These are phyloP conservation scores for Orbilia brochopaga DNA, from an alignment of 2,329 filamentous ascomycete species.

Conservation along the genomic window DNA sequence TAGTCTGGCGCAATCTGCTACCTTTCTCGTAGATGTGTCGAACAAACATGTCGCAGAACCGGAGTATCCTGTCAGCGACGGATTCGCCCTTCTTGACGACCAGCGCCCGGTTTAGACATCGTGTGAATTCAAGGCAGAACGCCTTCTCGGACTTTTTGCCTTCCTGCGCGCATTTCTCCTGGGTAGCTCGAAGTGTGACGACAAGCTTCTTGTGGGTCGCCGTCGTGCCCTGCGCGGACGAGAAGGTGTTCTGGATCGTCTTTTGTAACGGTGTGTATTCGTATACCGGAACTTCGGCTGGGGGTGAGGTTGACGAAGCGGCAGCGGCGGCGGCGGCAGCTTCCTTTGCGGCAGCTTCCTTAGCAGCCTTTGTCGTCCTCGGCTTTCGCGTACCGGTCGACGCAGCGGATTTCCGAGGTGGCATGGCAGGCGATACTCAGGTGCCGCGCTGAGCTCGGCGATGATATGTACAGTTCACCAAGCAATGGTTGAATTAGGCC, in stretches of 20 bases:
- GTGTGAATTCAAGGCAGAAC: conserved; percentile 83
- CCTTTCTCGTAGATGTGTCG: conserved; percentile 70
- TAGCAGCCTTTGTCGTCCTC: conserved; percentile 42
- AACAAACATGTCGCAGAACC: conserved; percentile 87
- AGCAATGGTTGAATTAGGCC: background rate
- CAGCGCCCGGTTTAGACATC: conserved; percentile 82
- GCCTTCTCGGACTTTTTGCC: conserved; percentile 70
- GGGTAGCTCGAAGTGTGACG: conserved; percentile 85
- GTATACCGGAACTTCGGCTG: conserved; percentile 17
- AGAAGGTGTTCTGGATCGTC: conserved; percentile 58
- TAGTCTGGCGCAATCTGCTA: conserved; percentile 51
- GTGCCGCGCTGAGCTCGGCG: background rate
- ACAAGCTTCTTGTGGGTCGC: conserved; percentile 88
- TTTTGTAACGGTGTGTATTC: conserved; percentile 52
- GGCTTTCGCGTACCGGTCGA: conserved; percentile 37
- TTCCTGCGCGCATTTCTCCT: conserved; percentile 75
- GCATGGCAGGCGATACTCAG: conserved; percentile 20
- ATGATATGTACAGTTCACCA: background rate
- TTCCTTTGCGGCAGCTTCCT: conserved; percentile 29
- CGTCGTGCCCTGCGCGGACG: conserved; percentile 79
- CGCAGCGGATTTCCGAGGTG: conserved; percentile 34
- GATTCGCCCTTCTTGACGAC: conserved; percentile 89
- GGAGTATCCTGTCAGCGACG: conserved; percentile 81
- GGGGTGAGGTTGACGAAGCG: conserved; percentile 28
- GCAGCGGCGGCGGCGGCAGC: conserved; percentile 35